Base-by-base conservation (phyloP, 208 protist species). In the Trypanosomatidae sp. region DNA sequence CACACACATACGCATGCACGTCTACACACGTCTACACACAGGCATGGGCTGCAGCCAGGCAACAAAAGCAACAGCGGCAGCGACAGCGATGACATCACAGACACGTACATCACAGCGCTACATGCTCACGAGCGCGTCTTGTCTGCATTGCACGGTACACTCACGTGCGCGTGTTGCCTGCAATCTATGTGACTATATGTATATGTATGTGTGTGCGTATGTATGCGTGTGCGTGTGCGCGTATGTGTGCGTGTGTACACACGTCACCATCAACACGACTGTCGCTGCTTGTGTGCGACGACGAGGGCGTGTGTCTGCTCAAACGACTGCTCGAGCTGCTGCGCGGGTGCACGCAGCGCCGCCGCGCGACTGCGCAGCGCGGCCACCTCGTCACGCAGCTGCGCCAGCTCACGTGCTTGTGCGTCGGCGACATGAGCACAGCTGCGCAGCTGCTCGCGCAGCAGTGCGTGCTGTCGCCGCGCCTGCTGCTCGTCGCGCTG, bases 241-340 rank as follows among this genome's bases (percentile, higher is more conserved):
- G n/a, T n/a, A n/a, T n/a, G n/a, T n/a, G n/a, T n/a, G n/a, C n/a
- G n/a, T n/a, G n/a, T n/a, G n/a, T n/a, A n/a, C n/a, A n/a, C n/a
- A n/a, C n/a, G n/a, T n/a, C n/a, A n/a, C n/a, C n/a, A n/a, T n/a
- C n/a, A n/a, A n/a, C n/a, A n/a, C n/a, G n/a, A n/a, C n/a, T n/a
- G n/a, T n/a, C n/a, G n/a, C n/a, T n/a, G n/a, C n/a, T n/a, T n/a
- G n/a, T n/a, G n/a, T n/a, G n/a, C n/a, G n/a, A 90, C 46, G 22
- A 90, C 47, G 10, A 72, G 76, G 32, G 76, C 80, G 49, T 90
- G 80, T 22, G 74, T 75, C 25, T 74, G 59, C 64, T 81, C 72
- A 45, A 85, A 90, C 5, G 75, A 74, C 48, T 80, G 66, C 33
- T 86, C 76, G 11, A 66, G 41, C 11, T 67, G 62, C 11, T 66